Evolutionary conservation across 768 basidiomycete species (phyloP), one percentile per base, ranked within the genome.

Genomic region (Mycena alexandri): DNA sequence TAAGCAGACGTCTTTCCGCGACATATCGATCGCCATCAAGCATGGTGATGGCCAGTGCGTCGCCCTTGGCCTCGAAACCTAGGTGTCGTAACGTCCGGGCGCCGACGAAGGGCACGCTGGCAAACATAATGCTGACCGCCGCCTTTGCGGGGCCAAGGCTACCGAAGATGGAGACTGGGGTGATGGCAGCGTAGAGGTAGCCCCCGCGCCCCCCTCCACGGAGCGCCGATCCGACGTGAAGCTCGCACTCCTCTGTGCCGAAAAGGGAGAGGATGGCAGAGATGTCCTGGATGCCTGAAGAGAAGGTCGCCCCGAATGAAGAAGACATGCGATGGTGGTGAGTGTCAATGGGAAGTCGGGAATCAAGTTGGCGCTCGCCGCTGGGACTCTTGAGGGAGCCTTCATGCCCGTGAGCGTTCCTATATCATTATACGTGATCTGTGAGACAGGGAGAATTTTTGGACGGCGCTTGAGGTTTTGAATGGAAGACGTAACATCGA

Each of bases 61-160:
- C 54, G n/a, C 54, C 54, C 54, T 38, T 42, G 21, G 38, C n/a
- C 38, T 55, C 54, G 24, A 55, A 55, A 17, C 54, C 54, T 17
- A 55, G 19, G 38, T 55, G 36, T 42, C 16, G 19, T 12, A 55
- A 43, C 19, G 29, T 44, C 29, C 16, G 14, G 17, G 56, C 42
- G 24, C 56, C 56, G 19, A 43, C 25, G 29, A 14, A 33, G 42
- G 56, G 56, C 12, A 58, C 9, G n/a, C 43, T 58, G 5, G 29
- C 56, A 17, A 58, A 33, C 56, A 58, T 43, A n/a, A 58, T 58
- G 43, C 24, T 58, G 56, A 58, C 5, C n/a, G 56, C 43, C 25
- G 56, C 56, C 44, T 58, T 58, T n/a, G 56, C 56, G 16, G 43
- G 42, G 8, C 56, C 56, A 33, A 58, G 56, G 22, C 56, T 58